Evolutionary conservation across 208 protist genomes (phyloP).

Genomic region (Trypanosoma boissoni): DNA sequence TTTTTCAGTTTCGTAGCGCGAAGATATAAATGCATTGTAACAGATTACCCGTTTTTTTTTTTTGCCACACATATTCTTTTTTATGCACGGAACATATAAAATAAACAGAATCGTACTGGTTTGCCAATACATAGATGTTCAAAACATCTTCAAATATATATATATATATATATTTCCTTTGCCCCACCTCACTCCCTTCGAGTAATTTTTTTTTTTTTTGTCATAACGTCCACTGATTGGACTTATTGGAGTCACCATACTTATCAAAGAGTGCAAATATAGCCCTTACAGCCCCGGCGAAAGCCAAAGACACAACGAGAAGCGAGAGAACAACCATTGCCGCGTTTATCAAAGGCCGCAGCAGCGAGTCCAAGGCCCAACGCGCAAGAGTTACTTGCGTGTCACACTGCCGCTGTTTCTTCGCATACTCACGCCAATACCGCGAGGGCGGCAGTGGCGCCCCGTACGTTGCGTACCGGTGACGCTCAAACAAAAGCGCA

Average conservation of each 20-base stretch:
- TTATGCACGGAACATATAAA: too few relatives aligned
- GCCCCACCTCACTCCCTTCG: neutral
- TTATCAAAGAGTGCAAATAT: conserved; percentile 1
- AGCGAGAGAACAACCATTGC: neutral
- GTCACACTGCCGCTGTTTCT: neutral
- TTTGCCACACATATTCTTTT: too few relatives aligned
- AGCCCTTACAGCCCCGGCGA: neutral
- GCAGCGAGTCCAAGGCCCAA: neutral
- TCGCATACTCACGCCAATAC: neutral
- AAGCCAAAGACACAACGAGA: conserved; percentile 3
- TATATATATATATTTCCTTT: neutral
- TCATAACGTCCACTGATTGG: too few relatives aligned
- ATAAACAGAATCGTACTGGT: neutral
- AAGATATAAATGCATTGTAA: too few relatives aligned
- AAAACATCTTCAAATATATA: neutral
- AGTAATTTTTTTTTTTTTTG: neutral
- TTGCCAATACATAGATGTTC: neutral
- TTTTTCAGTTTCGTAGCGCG: too few relatives aligned
- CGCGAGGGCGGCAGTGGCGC: conserved; percentile 2
- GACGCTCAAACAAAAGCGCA: neutral
- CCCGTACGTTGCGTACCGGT: conserved; percentile 3
- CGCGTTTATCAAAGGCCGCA: neutral
- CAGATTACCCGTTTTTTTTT: too few relatives aligned
- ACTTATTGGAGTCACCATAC: neutral
- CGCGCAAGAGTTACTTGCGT: neutral